Percentiles rank a stretch among this genome's conserved stretches.
These are phyloP conservation scores for Trifolium fragiferum DNA, from an alignment of 306 rosid genomes.

Conservation along the genomic window DNA sequence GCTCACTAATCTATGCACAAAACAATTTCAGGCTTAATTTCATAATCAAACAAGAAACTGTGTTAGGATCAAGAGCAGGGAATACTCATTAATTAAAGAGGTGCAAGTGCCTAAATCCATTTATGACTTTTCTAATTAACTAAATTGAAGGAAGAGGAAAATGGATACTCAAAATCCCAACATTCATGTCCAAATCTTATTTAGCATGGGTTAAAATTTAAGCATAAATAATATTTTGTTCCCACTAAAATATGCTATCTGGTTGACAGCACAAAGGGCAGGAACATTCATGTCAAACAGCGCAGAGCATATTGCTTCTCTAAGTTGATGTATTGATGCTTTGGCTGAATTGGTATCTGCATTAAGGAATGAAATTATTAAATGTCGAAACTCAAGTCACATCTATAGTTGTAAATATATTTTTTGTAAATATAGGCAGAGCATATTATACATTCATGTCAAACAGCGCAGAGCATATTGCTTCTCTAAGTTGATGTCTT, in stretches of 20 bases:
- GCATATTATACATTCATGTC: slow-evolving; percentile 91
- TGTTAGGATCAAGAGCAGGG: background rate
- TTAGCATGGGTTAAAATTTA: background rate
- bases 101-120: slow-evolving; percentile 9
- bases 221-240: background rate
- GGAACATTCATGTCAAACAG: slow-evolving; percentile 90
- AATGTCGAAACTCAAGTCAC: too few species aligned
- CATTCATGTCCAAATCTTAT: slow-evolving; percentile 26
- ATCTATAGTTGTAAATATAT: too few species aligned
- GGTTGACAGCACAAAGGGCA: slow-evolving; percentile 87
- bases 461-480: slow-evolving; percentile 68
- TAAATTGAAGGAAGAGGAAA: slow-evolving; percentile 20
- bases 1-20: background rate
- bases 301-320: slow-evolving; percentile 69
- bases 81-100: slow-evolving; percentile 1
- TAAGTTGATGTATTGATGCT: slow-evolving; percentile 87
- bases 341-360: slow-evolving; percentile 83
- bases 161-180: slow-evolving; percentile 24
- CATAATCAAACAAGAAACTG: background rate
- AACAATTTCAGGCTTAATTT: background rate
- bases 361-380: slow-evolving; percentile 6
- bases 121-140: slow-evolving; percentile 25
- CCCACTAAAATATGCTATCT: slow-evolving; percentile 52
- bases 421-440: too few species aligned
- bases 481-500: slow-evolving; percentile 81